Conservation (phyloP, 129 eudicot genomes). For the Helianthus annuus region DNA sequence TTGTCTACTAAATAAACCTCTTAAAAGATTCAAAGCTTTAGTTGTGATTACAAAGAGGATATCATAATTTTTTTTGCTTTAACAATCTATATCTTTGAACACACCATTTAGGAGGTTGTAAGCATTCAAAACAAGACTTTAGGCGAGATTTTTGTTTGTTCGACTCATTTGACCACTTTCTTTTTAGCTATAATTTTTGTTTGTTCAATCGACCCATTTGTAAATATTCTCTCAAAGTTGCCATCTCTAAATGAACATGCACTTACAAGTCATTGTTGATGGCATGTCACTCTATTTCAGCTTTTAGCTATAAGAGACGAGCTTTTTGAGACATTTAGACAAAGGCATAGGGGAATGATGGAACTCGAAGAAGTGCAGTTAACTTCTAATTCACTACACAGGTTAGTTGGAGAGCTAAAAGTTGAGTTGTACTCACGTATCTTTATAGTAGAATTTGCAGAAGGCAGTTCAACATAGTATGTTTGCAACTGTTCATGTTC, state of each 20-base stretch:
- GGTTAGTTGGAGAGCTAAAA: constrained; percentile 46
- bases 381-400: constrained; percentile 86
- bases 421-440: neutral
- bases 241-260: neutral
- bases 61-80: neutral
- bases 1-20: neutral
- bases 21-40: neutral
- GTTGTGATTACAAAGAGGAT: neutral
- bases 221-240: neutral
- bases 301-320: constrained; percentile 88
- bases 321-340: constrained; percentile 93
- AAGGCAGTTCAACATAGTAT: neutral
- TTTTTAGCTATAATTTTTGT: neutral
- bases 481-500: neutral
- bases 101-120: neutral
- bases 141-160: neutral
- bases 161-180: neutral
- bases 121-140: neutral
- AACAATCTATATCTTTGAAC: neutral
- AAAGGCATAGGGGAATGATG: constrained; percentile 94
- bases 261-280: constrained; percentile 14
- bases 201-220: neutral
- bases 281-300: constrained; percentile 40
- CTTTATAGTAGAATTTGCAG: constrained; percentile 13
- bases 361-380: constrained; percentile 93